A percentile compares a stretch with the other conserved stretches of the same genome.
Conservation (phyloP, 129 eudicot genomes). For the Lactuca saligna region DNA sequence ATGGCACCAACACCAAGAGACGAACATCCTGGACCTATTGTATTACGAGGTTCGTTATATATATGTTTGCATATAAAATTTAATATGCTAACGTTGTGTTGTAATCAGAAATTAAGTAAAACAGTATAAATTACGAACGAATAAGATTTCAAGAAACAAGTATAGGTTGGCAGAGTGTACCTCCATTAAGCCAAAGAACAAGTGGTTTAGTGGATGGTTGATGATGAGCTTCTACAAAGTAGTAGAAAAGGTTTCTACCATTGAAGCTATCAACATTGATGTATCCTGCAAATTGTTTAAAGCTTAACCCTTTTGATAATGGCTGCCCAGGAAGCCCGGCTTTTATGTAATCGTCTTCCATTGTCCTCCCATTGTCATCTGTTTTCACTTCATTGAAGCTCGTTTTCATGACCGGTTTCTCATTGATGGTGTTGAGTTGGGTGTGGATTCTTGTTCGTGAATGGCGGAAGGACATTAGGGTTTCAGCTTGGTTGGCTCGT, state of each 20-base stretch:
- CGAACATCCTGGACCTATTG: constrained; percentile 63
- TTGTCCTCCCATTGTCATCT: constrained; percentile 35
- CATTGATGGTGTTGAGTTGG: constrained; percentile 7
- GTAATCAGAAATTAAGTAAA: not conserved
- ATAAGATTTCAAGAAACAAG: not conserved
- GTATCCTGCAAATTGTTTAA: constrained; percentile 59
- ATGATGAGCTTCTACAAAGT: constrained; percentile 49
- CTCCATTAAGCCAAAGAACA: constrained; percentile 68
- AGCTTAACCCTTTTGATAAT: constrained; percentile 29
- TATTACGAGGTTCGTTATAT: not conserved
- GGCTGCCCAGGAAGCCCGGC: constrained; percentile 63
- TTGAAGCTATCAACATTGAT: constrained; percentile 45
- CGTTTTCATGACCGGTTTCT: constrained; percentile 10
- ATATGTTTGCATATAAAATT: too few relatives aligned
- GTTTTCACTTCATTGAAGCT: constrained; percentile 12
- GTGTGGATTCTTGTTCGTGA: constrained; percentile 33
- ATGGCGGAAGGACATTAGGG: constrained; percentile 40
- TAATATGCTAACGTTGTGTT: too few relatives aligned
- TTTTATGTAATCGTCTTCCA: constrained; percentile 52
- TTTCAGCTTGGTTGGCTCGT: constrained; percentile 37
- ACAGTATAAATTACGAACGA: not conserved
- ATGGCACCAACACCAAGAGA: constrained; percentile 63
- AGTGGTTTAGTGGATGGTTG: constrained; percentile 57
- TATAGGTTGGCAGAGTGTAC: constrained; percentile 22
- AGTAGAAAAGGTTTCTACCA: constrained; percentile 64